Percentiles rank a stretch among this genome's conserved stretches.
Conservation (phyloP, 495 filamentous ascomycete species). For the Hypoxylon trugodes region DNA sequence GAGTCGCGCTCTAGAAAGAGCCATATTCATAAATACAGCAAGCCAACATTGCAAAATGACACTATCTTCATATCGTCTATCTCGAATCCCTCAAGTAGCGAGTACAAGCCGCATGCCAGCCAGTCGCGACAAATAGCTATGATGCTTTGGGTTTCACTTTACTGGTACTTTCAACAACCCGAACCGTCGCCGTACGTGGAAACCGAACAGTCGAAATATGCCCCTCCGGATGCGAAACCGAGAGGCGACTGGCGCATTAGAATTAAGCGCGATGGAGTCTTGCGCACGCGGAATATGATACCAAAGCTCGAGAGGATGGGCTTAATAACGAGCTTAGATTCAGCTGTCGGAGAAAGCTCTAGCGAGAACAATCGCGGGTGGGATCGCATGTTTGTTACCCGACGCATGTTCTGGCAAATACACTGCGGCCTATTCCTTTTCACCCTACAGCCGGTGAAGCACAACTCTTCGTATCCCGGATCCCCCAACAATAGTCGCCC, state of each 20-base stretch:
- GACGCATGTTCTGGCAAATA: conserved; percentile 88
- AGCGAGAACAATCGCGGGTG: conserved; percentile 73
- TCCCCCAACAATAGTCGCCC: conserved; percentile 62
- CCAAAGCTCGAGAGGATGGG: conserved; percentile 95
- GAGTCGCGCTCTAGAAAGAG: conserved; percentile 37
- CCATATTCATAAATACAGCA: conserved; percentile 69
- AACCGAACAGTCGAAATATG: conserved; percentile 68
- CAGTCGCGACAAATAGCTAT: conserved; percentile 88
- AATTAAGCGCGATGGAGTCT: conserved; percentile 84
- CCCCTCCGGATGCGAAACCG: conserved; percentile 74
- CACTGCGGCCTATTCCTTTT: conserved; percentile 89
- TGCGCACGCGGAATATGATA: conserved; percentile 82
- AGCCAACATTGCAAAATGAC: conserved; percentile 79
- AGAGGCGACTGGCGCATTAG: conserved; percentile 88
- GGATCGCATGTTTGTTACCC: conserved; percentile 83
- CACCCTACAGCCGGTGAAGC: conserved; percentile 69
- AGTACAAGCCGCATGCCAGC: conserved; percentile 80
- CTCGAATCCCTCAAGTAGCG: conserved; percentile 78
- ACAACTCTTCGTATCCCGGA: conserved; percentile 63
- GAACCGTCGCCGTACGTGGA: conserved; percentile 63
- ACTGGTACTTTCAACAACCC: conserved; percentile 95
- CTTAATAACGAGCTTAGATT: conserved; percentile 77
- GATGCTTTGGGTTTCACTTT: conserved; percentile 95
- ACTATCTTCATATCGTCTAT: conserved; percentile 90
- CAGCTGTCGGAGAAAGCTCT: conserved; percentile 71